Evolutionary conservation across 768 basidiomycete genomes (phyloP).

Genomic region (Pisolithus tinctorius): DNA sequence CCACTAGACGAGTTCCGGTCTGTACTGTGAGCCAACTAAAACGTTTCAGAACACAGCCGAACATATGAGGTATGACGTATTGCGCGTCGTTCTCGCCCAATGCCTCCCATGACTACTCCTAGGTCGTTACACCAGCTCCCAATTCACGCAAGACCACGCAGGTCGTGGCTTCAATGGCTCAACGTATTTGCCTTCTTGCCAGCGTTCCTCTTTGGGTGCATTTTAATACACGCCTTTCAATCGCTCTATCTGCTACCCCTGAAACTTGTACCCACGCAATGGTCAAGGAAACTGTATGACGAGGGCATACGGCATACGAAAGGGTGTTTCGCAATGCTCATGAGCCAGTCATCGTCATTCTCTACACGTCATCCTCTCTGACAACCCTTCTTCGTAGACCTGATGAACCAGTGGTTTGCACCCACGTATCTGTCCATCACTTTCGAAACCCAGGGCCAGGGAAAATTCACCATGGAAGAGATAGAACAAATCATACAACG

Average conservation of each 20-base stretch:
- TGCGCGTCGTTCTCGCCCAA: no score
- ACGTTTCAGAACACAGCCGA: background rate
- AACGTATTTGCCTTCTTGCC: constrained; percentile 46
- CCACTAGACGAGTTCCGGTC: no score
- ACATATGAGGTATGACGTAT: background rate
- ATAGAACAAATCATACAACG: constrained; percentile 50
- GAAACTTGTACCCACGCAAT: constrained; percentile 52
- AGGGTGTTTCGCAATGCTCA: constrained; percentile 68
- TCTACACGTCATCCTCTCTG: background rate
- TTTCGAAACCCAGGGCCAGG: constrained; percentile 64
- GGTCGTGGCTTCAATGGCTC: constrained; percentile 46
- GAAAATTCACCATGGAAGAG: constrained; percentile 54
- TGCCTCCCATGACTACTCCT: constrained; percentile 14
- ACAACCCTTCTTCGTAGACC: constrained; percentile 36
- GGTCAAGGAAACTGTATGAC: constrained; percentile 52
- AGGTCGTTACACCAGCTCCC: constrained; percentile 37
- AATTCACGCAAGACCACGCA: constrained; percentile 46
- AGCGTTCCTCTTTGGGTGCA: constrained; percentile 55
- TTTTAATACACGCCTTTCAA: constrained; percentile 70
- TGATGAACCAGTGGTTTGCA: constrained; percentile 78
- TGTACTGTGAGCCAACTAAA: background rate
- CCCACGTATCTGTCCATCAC: constrained; percentile 69
- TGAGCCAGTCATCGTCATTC: constrained; percentile 44
- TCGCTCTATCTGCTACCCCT: constrained; percentile 65
- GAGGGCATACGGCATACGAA: constrained; percentile 75